Evolutionary conservation across 2,329 filamentous ascomycete species (phyloP), one percentile per base, ranked within the genome.

Genomic region (Verticillium tricorpus): DNA sequence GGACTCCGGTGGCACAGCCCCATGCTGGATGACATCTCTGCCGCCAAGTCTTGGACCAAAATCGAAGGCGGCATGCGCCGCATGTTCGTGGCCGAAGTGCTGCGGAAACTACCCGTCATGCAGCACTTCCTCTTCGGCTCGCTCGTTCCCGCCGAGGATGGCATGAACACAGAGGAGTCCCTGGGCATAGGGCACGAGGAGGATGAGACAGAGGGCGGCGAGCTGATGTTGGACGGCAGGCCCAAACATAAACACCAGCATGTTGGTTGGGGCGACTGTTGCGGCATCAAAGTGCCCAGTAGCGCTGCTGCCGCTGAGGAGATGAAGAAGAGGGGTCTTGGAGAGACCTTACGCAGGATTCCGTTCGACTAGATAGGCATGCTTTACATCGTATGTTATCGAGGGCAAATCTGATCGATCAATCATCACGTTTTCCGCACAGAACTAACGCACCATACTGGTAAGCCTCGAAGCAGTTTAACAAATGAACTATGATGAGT

Each of bases 11-110:
- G 95, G 95, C 96, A 99, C 71, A 93, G 89, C 66, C 95, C 96
- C 3, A 98, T 99, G 96, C 85, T 99, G 19, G 95, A 99, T 72
- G 95, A 99, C 73, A 99, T 99, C 66, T 95, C 91, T 3, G 89
- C 92, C 1, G 90, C 94, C 17, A 93, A 92, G 73, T 91, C 83
- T 45, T 99, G 95, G 95, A 79, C 77, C 66, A 99, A 99, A 80
- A 90, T 99, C 58, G 93, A 98, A 74, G 89, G 84, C 31, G 95
- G 95, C 7, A 98, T 99, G 96, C 85, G 91, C 64, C 91, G 92
- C 67, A 99, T 99, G 96, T 98, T 98, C 72, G 84, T 94, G 59
- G 91, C 89, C 50, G 95, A 99, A 76, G 94, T 99, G 1, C 76
- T 99, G 59, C 88, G 90, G 35, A 99, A 99, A 76, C 74, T 99